Percentiles rank a stretch among this genome's conserved stretches.
These are phyloP conservation scores for Monascus ruber DNA, from an alignment of 2,329 filamentous ascomycete genomes.

Conservation along the genomic window DNA sequence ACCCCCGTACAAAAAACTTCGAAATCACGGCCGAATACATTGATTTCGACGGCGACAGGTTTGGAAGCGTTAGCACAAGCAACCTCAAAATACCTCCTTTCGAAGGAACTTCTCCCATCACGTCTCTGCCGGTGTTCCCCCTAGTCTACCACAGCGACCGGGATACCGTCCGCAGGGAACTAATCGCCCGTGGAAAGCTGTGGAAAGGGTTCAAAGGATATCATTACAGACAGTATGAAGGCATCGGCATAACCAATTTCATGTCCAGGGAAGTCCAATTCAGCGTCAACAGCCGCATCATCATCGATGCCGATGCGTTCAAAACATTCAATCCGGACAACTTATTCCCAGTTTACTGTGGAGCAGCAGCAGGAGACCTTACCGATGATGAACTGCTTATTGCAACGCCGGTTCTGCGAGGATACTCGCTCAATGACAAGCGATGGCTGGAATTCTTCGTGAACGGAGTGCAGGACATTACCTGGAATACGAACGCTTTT, in stretches of 20 bases:
- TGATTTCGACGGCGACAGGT: conserved; percentile 11
- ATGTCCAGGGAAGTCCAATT: conserved; percentile 13
- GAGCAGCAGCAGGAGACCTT: conserved; percentile 15
- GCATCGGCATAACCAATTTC: conserved; percentile 25
- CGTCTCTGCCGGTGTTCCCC: conserved; percentile 32
- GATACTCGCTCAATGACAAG: conserved; percentile 38
- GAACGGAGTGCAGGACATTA: conserved; percentile 30
- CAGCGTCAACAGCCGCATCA: conserved; percentile 37
- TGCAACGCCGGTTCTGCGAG: conserved; percentile 32
- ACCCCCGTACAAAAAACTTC: conserved; percentile 4
- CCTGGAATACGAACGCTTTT: conserved; percentile 36
- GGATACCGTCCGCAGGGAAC: conserved; percentile 23
- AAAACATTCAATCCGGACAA: conserved; percentile 36
- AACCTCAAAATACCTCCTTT: conserved; percentile 5
- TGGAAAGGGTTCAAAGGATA: conserved; percentile 38
- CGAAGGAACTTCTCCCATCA: conserved; percentile 31
- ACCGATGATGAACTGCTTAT: conserved; percentile 33
- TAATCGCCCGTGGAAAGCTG: conserved; percentile 36
- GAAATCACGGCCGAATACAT: conserved; percentile 4
- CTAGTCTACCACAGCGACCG: conserved; percentile 34
- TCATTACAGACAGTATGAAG: conserved; percentile 41
- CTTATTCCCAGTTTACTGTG: conserved; percentile 12
- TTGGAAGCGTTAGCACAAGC: conserved; percentile 5
- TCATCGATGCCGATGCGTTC: conserved; percentile 42
- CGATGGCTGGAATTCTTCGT: conserved; percentile 25